Evolutionary conservation across 192 early-diverging fungal species (phyloP).

Genomic region (Spizellomyces punctatus): DNA sequence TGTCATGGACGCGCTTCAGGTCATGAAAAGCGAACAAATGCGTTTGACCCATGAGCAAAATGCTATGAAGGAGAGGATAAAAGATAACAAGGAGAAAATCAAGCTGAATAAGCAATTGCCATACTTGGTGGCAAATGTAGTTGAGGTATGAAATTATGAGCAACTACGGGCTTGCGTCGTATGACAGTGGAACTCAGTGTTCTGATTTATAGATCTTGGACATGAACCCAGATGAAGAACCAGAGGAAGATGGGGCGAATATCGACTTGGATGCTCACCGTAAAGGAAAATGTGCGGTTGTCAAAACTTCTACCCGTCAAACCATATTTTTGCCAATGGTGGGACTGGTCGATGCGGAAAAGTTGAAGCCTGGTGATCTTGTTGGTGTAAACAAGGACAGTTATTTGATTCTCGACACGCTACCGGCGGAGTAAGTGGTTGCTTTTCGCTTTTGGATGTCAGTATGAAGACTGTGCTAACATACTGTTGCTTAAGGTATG

Average conservation of each 20-base stretch:
- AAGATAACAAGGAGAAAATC: constrained; percentile 98
- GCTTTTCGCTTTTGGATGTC: neutral
- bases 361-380: constrained; percentile 92
- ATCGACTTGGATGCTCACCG: constrained; percentile 90
- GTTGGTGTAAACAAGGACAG: constrained; percentile 99
- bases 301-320: constrained; percentile 94
- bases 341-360: constrained; percentile 87
- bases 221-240: constrained; percentile 86
- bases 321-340: constrained; percentile 97
- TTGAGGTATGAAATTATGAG: constrained; percentile 70
- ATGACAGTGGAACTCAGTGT: constrained; percentile 10
- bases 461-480: neutral
- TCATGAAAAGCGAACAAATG: constrained; percentile 88
- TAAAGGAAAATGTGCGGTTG: constrained; percentile 96
- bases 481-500: constrained; percentile 61
- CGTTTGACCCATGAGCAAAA: constrained; percentile 89
- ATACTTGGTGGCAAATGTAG: constrained; percentile 94
- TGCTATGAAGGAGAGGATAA: constrained; percentile 88
- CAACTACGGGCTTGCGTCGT: neutral
- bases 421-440: constrained; percentile 85
- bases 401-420: constrained; percentile 91
- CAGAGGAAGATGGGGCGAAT: constrained; percentile 94
- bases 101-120: constrained; percentile 97
- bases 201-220: constrained; percentile 74
- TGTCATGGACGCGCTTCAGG: constrained; percentile 38